These are phyloP conservation scores for Astrocystis sublimbata DNA, from an alignment of 495 filamentous ascomycete genomes.

Conservation along the genomic window DNA sequence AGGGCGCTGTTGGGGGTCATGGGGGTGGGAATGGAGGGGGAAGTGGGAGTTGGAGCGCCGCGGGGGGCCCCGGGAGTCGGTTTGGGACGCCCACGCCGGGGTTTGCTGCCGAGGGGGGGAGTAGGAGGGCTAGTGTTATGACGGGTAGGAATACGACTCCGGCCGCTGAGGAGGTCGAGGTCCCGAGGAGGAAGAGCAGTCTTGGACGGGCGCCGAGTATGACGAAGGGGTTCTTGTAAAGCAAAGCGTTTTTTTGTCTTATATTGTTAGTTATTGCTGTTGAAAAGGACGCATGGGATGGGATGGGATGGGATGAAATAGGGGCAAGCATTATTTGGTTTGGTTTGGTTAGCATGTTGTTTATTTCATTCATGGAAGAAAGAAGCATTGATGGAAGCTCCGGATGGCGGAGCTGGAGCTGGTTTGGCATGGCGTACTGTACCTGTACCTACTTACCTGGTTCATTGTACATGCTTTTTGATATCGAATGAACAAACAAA, in stretches of 20 bases:
- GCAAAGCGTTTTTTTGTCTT: slow-evolving; percentile 11
- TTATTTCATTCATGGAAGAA: too few species aligned
- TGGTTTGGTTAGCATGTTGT: too few species aligned
- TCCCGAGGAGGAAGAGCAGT: slow-evolving; percentile 58
- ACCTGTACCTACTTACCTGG: too few species aligned
- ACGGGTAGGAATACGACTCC: slow-evolving; percentile 29
- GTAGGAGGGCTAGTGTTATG: slow-evolving; percentile 36
- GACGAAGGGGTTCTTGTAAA: slow-evolving; percentile 58
- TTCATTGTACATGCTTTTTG: too few species aligned
- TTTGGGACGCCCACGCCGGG: slow-evolving; percentile 32
- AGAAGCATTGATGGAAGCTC: too few species aligned
- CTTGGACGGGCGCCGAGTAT: slow-evolving; percentile 52
- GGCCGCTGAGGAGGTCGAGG: slow-evolving; percentile 42
- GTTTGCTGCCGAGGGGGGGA: slow-evolving; percentile 14
- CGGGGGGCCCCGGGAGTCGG: slow-evolving; percentile 36
- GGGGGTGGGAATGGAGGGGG: too few species aligned
- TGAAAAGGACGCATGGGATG: background rate
- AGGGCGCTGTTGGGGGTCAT: slow-evolving; percentile 39
- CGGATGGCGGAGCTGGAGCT: too few species aligned
- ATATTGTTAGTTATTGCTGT: slow-evolving; percentile 4
- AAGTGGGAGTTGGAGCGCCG: too few species aligned
- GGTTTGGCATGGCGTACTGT: too few species aligned
- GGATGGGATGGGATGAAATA: too few species aligned
- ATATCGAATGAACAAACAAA: too few species aligned
- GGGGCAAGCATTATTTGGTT: too few species aligned